Conservation (phyloP, 495 filamentous ascomycete species). For the Penicillium arizonense region DNA sequence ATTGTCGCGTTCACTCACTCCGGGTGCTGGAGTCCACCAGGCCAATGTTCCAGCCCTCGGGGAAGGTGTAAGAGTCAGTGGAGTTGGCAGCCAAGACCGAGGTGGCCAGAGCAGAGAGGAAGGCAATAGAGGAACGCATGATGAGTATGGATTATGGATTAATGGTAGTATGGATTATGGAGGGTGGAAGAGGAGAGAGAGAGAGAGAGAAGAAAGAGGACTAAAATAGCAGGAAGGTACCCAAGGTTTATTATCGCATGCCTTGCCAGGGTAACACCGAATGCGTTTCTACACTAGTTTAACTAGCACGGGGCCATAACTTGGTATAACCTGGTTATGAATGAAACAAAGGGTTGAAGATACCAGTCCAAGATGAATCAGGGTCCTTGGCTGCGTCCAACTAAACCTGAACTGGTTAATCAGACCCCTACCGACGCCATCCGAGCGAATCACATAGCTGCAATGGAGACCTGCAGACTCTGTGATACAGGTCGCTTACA, state of each 20-base stretch:
- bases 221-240: conserved; percentile 16
- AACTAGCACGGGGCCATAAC: background rate
- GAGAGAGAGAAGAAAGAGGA: conserved; percentile 17
- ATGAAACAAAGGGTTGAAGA: background rate
- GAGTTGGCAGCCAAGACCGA: conserved; percentile 26
- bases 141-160: conserved; percentile 14
- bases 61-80: conserved; percentile 34
- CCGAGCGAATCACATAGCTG: background rate
- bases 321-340: no score
- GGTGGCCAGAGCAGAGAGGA: conserved; percentile 34
- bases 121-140: conserved; percentile 34
- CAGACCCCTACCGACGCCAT: background rate
- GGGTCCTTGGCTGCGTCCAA: conserved; percentile 8
- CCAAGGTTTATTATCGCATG: conserved; percentile 6
- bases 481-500: background rate
- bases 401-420: background rate
- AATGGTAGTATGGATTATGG: conserved; percentile 4
- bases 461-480: background rate
- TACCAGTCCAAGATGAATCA: background rate
- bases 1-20: conserved; percentile 21
- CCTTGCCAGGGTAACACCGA: conserved; percentile 3
- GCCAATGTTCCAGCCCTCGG: conserved; percentile 38
- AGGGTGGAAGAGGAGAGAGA: conserved; percentile 16
- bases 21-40: conserved; percentile 23
- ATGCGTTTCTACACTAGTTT: background rate